Evolutionary conservation across 2,329 filamentous ascomycete species (phyloP), one percentile per base, ranked within the genome.

Genomic region (Fusarium sp.): DNA sequence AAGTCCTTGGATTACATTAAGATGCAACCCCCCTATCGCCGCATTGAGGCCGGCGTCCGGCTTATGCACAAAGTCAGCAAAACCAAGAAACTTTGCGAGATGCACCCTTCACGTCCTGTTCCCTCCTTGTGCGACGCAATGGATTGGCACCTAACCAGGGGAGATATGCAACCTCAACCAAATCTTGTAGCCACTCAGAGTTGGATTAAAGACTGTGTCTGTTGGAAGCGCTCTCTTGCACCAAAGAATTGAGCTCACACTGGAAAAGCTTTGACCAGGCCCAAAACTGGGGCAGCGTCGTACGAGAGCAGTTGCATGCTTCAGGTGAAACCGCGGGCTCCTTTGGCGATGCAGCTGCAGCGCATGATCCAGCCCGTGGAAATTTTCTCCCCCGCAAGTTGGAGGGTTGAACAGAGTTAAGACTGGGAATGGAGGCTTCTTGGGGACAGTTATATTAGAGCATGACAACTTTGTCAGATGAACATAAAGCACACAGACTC

Each of bases 291-390:
- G 61, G 34, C 53, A 38, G 33, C 50, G 50, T 72, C 54, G 59
- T 49, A 57, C 59, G 58, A 65, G 50, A 64, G 58, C 56, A 61
- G 57, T 44, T 42, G 54, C 44, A 51, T 64, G 56, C 61, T 62
- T 50, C 51, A 66, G 46, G 58, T 74, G 72, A 73, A 74, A 73
- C 72, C 8, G 27, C 63, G 51, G 63, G 23, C 42, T 59, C 60
- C 61, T 57, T 50, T 51, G 40, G 67, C 44, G 25, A 54, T 53
- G 31, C 67, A 67, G 34, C 67, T 63, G 33, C 50, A 27, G 42
- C 40, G 27, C 51, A 49, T 42, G 60, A 56, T 58, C 44, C 57
- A 50, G 33, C 27, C 42, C n/a, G 25, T 40, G 23, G 14, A 25
- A 25, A 34, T 8, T n/a, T 36, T 25, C 31, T 34, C 50, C 50